Evolutionary conservation across 345 rosid genomes (phyloP), one percentile per base, ranked within the genome.

Genomic region (Nasturtium officinale): DNA sequence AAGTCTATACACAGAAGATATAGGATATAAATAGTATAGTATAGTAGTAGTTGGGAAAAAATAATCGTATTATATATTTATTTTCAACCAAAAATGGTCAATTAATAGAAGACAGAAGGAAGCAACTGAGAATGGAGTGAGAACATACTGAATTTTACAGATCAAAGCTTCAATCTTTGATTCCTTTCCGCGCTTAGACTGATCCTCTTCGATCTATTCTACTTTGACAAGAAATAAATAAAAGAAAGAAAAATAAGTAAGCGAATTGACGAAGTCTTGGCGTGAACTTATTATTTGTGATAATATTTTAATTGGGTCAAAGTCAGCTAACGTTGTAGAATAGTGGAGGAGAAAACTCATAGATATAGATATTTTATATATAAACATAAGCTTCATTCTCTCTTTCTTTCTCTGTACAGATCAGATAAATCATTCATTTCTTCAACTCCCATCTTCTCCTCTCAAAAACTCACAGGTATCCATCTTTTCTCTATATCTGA

Each of bases 191-290:
- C 52, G 17, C 18, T 47, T 21, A 57, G 3, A 56, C 61, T 9
- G 18, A 23, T 40, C 32, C 9, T 4, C 37, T 58, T 70, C 12
- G 9, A 48, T 71, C 60, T 9, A 70, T 35, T 15, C n/a, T 61
- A 52, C 60, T 62, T 53, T 63, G 62, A 72, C 70, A 53, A 72
- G 10, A 16, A 17, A 40, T 23, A 26, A 28, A 45, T 9, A 43
- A 30, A 32, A 32, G 8, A 33, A 7, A 33, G 1, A 13, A 32
- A n/a, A 46, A 12, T 0, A 23, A 50, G 5, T 50, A 45, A 69
- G 46, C 64, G 38, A 64, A 42, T 64, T 64, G 77, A 73, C 71
- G 2, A 73, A 56, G 65, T 65, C 70, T 2, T 45, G 20, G 48
- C 3, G n/a, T 38, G 45, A 38, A 33, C 37, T 33, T 38, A 11